Base-by-base conservation (phyloP, 2,329 filamentous ascomycete genomes). In the Daldinia eschscholtzii region DNA sequence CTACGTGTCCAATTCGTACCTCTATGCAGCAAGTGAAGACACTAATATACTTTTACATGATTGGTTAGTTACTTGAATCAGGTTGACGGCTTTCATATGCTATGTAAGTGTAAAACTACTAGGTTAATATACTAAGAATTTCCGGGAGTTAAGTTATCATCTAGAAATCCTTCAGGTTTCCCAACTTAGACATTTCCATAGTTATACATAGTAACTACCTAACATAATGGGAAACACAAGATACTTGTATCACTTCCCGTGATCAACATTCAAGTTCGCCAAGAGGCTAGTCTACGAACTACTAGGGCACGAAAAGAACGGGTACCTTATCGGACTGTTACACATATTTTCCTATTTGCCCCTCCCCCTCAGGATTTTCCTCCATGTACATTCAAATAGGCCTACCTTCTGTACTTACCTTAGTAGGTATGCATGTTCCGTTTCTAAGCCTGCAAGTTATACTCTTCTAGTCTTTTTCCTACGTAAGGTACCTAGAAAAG, bases 261-360 rank as follows among this genome's bases (percentile, higher is more conserved):
- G 61, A 65, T 62, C 48, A 18, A 41, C 52, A 28, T 59, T 18
- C 15, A 63, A 60, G n/a, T 41, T 59, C n/a, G 64, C 66, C 64
- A 66, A 64, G 59, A 63, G 18, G 30, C 52, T 65, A 57, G 44
- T 28, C 50, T 44, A 44, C 28, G 42, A 37, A 57, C 10, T 63
- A 60, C 63, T 56, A 67, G 50, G 60, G 37, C 48, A 65, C 56
- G 46, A 60, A 35, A 53, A 33, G 55, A 67, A 64, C 56, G 37
- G 56, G 20, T 57, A 63, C 44, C 59, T 50, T 55, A 42, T 30
- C 59, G 23, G 52, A 53, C 6, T 61, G 37, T 48, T 26, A 30
- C 28, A 50, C 37, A 41, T 55, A 55, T 48, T 48, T 66, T 44
- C 56, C 62, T 64, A 41, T 50, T 63, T 63, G 58, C 46, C 46